Percentiles rank a stretch among this genome's conserved stretches.
These are phyloP conservation scores for Leccinellum albellum DNA, from an alignment of 768 basidiomycete species.

Conservation along the genomic window DNA sequence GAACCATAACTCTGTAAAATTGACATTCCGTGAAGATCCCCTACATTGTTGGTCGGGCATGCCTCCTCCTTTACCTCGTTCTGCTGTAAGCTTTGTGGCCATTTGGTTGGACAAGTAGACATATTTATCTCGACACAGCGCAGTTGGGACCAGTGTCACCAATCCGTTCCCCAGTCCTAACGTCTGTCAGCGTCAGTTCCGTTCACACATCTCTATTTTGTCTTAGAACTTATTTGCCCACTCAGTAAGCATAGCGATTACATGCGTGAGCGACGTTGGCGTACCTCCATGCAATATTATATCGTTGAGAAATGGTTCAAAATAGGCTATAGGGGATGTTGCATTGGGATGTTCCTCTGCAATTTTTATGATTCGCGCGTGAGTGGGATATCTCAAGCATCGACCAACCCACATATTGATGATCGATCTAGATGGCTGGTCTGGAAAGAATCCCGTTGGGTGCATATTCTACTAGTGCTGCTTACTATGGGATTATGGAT, in stretches of 20 bases:
- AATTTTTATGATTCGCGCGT: slow-evolving; percentile 27
- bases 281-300: no score
- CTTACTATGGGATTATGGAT: slow-evolving; percentile 17
- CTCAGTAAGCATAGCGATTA: slow-evolving; percentile 1
- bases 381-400: background rate
- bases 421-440: slow-evolving; percentile 20
- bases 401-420: background rate
- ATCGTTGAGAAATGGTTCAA: background rate
- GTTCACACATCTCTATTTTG: background rate
- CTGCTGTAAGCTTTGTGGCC: slow-evolving; percentile 7
- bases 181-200: slow-evolving; percentile 17
- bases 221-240: background rate
- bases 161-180: background rate
- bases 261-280: slow-evolving; percentile 4
- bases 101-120: background rate
- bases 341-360: slow-evolving; percentile 18
- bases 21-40: slow-evolving; percentile 12
- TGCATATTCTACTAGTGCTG: slow-evolving; percentile 12
- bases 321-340: slow-evolving; percentile 3
- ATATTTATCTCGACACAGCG: slow-evolving; percentile 2
- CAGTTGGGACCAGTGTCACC: background rate
- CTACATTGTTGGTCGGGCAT: slow-evolving; percentile 20
- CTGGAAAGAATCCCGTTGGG: slow-evolving; percentile 18
- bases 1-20: background rate
- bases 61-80: slow-evolving; percentile 10